These are phyloP conservation scores for Nelumbo lutea DNA, from an alignment of 164 flowering plant species.

Conservation along the genomic window DNA sequence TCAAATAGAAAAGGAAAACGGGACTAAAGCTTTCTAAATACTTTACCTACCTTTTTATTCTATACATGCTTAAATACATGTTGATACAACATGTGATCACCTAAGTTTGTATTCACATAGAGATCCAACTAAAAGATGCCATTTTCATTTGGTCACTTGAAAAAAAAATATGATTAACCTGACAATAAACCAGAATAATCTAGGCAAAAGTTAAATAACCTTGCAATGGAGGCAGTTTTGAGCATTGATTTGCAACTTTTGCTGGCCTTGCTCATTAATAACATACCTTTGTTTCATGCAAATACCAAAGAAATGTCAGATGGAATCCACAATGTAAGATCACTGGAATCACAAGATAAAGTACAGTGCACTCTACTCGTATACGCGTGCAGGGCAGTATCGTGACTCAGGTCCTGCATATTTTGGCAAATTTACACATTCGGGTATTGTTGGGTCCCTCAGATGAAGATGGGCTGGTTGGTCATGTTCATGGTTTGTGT, in stretches of 20 bases:
- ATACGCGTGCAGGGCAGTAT: conserved; percentile 97
- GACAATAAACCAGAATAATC: neutral
- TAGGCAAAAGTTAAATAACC: conserved; percentile 33
- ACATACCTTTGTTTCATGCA: conserved; percentile 46
- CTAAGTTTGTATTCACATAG: too few species aligned
- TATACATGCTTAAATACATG: too few species aligned
- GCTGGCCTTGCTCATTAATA: conserved; percentile 52
- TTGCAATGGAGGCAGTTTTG: conserved; percentile 97
- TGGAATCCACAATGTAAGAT: neutral
- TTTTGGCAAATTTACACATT: conserved; percentile 63
- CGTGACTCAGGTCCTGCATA: conserved; percentile 91
- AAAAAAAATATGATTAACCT: too few species aligned
- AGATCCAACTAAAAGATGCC: too few species aligned
- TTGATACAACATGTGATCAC: too few species aligned
- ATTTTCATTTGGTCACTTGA: too few species aligned
- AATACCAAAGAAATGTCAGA: neutral
- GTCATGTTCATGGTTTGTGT: conserved; percentile 94
- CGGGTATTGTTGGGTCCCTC: conserved; percentile 68
- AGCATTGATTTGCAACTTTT: conserved; percentile 85
- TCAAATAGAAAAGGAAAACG: too few species aligned
- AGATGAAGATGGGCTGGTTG: conserved; percentile 90
- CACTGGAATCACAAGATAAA: conserved; percentile 4
- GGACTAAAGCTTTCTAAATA: too few species aligned
- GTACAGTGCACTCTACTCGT: conserved; percentile 56
- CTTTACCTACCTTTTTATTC: too few species aligned